Percentiles rank a stretch among this genome's conserved stretches.
Evolutionary conservation across 108 stramenopile genomes (phyloP).

Genomic region (Conticribra weissflogii): DNA sequence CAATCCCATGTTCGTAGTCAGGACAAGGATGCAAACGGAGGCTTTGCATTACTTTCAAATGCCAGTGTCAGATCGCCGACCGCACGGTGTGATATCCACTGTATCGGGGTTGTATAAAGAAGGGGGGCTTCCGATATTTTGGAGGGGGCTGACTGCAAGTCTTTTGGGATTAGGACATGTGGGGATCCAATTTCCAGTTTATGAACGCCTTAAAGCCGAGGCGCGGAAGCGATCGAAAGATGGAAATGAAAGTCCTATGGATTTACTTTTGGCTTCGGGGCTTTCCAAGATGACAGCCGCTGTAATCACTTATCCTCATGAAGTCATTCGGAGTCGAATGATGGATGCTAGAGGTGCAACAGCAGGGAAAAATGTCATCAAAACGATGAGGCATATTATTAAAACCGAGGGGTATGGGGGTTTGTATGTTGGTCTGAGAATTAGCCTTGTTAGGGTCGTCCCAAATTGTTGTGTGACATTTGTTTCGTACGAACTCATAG

Average conservation of each 20-base stretch:
- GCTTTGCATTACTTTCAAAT: constrained; percentile 73
- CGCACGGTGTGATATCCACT: constrained; percentile 60
- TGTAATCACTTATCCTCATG: constrained; percentile 88
- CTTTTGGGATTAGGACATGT: constrained; percentile 89
- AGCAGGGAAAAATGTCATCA: constrained; percentile 39
- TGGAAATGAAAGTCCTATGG: constrained; percentile 61
- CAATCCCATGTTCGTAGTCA: constrained; percentile 92
- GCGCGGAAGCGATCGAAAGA: constrained; percentile 50
- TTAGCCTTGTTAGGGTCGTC: constrained; percentile 81
- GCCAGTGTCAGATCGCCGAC: constrained; percentile 28
- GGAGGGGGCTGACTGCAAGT: constrained; percentile 90
- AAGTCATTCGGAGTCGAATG: constrained; percentile 89
- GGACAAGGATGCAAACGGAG: constrained; percentile 90
- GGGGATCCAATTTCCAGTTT: constrained; percentile 92
- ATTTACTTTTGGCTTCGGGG: constrained; percentile 78
- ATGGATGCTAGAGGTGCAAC: constrained; percentile 74
- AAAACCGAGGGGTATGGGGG: constrained; percentile 72
- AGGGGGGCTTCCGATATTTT: constrained; percentile 78
- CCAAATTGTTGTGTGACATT: constrained; percentile 92
- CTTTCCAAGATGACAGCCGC: constrained; percentile 85
- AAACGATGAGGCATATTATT: constrained; percentile 58
- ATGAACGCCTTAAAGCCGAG: constrained; percentile 79
- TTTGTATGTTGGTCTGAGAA: constrained; percentile 81
- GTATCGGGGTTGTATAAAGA: constrained; percentile 54
- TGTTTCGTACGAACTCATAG: constrained; percentile 82